Percentiles rank a stretch among this genome's conserved stretches.
phyloP scores from a whole-genome alignment of 1,284 basidiomycete species.

The Marasmius sp. region DNA sequence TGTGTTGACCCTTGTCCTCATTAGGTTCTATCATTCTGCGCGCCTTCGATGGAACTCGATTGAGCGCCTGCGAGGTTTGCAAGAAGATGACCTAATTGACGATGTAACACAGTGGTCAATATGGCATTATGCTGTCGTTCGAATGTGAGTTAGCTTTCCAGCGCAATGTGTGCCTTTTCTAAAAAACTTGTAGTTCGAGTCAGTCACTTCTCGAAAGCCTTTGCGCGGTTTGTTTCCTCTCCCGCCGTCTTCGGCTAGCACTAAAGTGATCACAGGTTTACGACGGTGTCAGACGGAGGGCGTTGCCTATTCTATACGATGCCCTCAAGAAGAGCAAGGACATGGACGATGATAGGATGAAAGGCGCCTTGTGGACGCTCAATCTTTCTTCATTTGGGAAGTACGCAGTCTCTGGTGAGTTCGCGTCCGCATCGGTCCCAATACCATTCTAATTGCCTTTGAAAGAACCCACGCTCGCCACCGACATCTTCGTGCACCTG shows the following conservation, averaged over 20 bases:
- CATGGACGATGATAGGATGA: slow-evolving; percentile 86
- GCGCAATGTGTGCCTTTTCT: background rate
- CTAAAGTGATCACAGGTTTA: slow-evolving; percentile 48
- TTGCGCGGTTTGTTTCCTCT: slow-evolving; percentile 42
- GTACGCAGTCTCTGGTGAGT: slow-evolving; percentile 59
- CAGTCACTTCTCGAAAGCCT: slow-evolving; percentile 62
- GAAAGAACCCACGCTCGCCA: slow-evolving; percentile 50
- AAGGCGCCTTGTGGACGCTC: slow-evolving; percentile 88
- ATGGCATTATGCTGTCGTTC: slow-evolving; percentile 73
- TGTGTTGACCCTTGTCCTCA: slow-evolving; percentile 3
- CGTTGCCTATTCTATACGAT: slow-evolving; percentile 66
- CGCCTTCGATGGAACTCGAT: slow-evolving; percentile 72
- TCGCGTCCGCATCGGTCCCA: background rate
- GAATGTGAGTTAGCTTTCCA: slow-evolving; percentile 41
- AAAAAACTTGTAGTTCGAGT: slow-evolving; percentile 42
- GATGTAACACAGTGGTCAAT: slow-evolving; percentile 85
- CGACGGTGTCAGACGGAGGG: slow-evolving; percentile 72
- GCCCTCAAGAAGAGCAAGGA: slow-evolving; percentile 61
- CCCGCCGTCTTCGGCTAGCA: background rate
- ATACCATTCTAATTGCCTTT: slow-evolving; percentile 1
- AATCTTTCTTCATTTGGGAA: slow-evolving; percentile 66
- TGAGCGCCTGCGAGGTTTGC: slow-evolving; percentile 66
- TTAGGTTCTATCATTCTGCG: slow-evolving; percentile 63
- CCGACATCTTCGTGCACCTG: slow-evolving; percentile 48
- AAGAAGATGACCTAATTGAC: slow-evolving; percentile 78